Percentiles rank a stretch among this genome's conserved stretches.
phyloP scores from a whole-genome alignment of 2,329 filamentous ascomycete species.

The Aspergillus alliaceus region DNA sequence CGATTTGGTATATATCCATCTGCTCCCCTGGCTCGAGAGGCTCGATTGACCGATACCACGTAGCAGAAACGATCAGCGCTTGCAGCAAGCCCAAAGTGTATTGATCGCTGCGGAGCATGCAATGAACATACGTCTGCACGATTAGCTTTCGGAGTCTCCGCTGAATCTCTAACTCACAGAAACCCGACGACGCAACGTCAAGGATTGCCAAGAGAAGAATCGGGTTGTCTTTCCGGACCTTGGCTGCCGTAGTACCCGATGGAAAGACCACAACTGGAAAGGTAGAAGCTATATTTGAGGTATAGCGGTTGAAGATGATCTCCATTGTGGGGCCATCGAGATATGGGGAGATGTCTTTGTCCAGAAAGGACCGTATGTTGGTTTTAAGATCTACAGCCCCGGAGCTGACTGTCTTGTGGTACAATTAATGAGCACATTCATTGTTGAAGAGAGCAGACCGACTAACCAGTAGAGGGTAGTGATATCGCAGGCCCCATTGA shows the following conservation, averaged over 20 bases:
- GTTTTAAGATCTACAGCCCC: background rate
- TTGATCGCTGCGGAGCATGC: conserved; percentile 9
- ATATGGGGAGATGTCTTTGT: background rate
- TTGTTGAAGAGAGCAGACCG: too few species aligned
- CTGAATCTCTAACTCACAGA: conserved; percentile 3
- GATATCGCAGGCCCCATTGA: background rate
- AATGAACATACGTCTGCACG: conserved; percentile 4
- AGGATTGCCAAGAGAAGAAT: conserved; percentile 5
- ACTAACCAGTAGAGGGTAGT: background rate
- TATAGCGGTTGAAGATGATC: conserved; percentile 3
- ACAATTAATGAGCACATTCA: too few species aligned
- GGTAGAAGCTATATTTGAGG: conserved; percentile 5
- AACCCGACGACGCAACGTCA: conserved; percentile 4
- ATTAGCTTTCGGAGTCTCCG: background rate
- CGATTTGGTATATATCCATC: conserved; percentile 7
- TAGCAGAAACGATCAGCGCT: conserved; percentile 7
- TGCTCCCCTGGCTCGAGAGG: conserved; percentile 5
- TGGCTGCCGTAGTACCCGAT: background rate
- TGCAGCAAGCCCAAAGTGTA: conserved; percentile 12
- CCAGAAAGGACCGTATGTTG: background rate
- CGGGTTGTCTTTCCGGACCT: conserved; percentile 2
- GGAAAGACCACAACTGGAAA: conserved; percentile 11
- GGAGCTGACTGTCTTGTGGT: background rate
- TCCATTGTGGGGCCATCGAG: background rate
- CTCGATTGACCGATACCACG: conserved; percentile 11